Conservation (phyloP, 768 basidiomycete species). For the Trametopsis cervina region DNA sequence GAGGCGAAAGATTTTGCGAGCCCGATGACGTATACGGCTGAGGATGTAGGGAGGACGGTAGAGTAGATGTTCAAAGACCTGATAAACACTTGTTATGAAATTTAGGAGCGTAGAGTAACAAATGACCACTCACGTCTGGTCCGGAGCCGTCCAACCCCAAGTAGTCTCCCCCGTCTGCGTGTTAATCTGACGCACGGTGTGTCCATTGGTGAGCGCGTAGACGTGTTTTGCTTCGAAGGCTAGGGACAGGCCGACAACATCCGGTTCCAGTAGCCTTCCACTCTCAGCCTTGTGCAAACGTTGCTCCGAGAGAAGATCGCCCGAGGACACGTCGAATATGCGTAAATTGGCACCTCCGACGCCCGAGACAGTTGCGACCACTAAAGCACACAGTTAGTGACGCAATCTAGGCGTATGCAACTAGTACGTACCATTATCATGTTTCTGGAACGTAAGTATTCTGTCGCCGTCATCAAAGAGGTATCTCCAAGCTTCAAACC, state of each 20-base stretch:
- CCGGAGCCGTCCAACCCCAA: slow-evolving; percentile 72
- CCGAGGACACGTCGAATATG: slow-evolving; percentile 56
- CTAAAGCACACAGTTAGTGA: slow-evolving; percentile 28
- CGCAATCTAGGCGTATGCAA: neutral
- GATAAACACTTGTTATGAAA: neutral
- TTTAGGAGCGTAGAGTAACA: neutral
- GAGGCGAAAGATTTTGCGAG: slow-evolving; percentile 37
- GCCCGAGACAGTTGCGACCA: slow-evolving; percentile 69
- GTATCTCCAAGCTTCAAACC: slow-evolving; percentile 67
- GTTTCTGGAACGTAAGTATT: slow-evolving; percentile 55
- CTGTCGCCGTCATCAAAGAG: slow-evolving; percentile 64
- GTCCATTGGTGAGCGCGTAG: slow-evolving; percentile 55
- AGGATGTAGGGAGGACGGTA: slow-evolving; percentile 45
- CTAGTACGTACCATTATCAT: slow-evolving; percentile 45
- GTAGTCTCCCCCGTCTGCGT: slow-evolving; percentile 41
- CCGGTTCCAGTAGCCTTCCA: slow-evolving; percentile 44
- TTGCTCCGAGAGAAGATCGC: slow-evolving; percentile 60
- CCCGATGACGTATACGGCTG: slow-evolving; percentile 50
- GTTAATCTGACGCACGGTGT: slow-evolving; percentile 47
- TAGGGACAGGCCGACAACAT: slow-evolving; percentile 48
- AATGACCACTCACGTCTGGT: slow-evolving; percentile 47
- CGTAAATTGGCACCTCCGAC: slow-evolving; percentile 64
- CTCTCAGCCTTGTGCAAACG: slow-evolving; percentile 41
- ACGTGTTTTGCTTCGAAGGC: slow-evolving; percentile 32
- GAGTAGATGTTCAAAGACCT: slow-evolving; percentile 65